These are phyloP conservation scores for Prunus campanulata DNA, from an alignment of 306 rosid genomes.

Conservation along the genomic window DNA sequence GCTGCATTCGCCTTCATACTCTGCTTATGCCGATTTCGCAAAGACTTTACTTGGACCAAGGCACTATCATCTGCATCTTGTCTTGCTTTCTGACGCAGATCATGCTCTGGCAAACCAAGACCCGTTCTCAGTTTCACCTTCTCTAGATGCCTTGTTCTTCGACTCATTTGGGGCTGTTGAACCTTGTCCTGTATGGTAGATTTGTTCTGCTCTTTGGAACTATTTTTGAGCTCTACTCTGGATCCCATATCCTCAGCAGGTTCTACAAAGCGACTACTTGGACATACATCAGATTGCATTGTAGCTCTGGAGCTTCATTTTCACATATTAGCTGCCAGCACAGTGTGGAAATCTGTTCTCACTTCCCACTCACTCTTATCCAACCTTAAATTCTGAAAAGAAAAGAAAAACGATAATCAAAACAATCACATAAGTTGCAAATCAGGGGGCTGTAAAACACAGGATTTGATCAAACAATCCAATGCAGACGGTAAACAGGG, in stretches of 20 bases:
- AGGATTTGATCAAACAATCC: neutral
- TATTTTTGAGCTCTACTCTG: slow-evolving; percentile 43
- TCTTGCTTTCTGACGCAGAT: slow-evolving; percentile 26
- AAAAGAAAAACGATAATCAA: neutral
- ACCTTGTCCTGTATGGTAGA: slow-evolving; percentile 38
- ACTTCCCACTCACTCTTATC: neutral
- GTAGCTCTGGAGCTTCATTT: slow-evolving; percentile 23
- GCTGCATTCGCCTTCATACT: slow-evolving; percentile 36
- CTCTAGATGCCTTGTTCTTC: slow-evolving; percentile 26
- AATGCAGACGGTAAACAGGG: neutral
- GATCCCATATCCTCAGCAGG: slow-evolving; percentile 45
- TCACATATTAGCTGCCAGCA: slow-evolving; percentile 13
- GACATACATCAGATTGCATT: slow-evolving; percentile 30
- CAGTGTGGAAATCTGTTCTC: slow-evolving; percentile 13
- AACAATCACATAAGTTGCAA: neutral
- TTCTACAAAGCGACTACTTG: slow-evolving; percentile 34
- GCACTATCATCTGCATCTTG: slow-evolving; percentile 27
- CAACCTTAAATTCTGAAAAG: slow-evolving; percentile 5
- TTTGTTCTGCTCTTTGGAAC: slow-evolving; percentile 40
- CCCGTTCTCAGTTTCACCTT: slow-evolving; percentile 32
- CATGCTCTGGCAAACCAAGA: slow-evolving; percentile 30
- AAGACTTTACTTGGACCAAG: slow-evolving; percentile 16
- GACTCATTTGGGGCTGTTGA: slow-evolving; percentile 29
- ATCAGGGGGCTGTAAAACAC: neutral
- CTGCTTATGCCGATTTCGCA: slow-evolving; percentile 19